Evolutionary conservation across 139 green algal genomes (phyloP).

Genomic region (Prasinococcaceae sp.): DNA sequence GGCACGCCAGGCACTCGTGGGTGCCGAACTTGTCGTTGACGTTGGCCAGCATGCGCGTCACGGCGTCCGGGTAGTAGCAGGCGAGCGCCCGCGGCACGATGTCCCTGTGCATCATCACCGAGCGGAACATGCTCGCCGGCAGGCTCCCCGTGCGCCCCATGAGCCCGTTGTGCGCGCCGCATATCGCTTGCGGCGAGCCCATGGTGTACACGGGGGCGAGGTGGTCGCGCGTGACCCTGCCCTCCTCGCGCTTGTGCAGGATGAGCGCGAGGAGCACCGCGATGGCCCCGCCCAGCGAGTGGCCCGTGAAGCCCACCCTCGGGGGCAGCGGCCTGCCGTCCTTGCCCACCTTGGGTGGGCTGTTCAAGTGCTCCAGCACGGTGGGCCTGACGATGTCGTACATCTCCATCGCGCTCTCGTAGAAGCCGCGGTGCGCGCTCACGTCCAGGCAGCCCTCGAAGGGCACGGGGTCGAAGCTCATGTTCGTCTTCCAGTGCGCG

Average conservation of each 20-base stretch:
- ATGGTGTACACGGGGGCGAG: slow-evolving; percentile 77
- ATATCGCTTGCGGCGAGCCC: slow-evolving; percentile 73
- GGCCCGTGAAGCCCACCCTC: slow-evolving; percentile 31
- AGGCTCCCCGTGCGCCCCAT: slow-evolving; percentile 28
- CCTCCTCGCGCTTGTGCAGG: slow-evolving; percentile 52
- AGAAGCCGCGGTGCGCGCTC: slow-evolving; percentile 85
- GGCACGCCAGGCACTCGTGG: slow-evolving; percentile 48
- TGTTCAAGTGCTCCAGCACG: slow-evolving; percentile 59
- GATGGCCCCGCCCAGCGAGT: slow-evolving; percentile 85
- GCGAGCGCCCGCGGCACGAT: slow-evolving; percentile 91
- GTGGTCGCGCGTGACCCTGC: slow-evolving; percentile 4
- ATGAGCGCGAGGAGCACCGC: slow-evolving; percentile 76
- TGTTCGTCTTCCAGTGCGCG: slow-evolving; percentile 63
- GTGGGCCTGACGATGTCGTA: slow-evolving; percentile 80
- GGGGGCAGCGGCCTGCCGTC: not conserved
- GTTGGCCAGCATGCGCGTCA: slow-evolving; percentile 52
- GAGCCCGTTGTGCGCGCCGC: slow-evolving; percentile 32
- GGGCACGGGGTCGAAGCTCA: slow-evolving; percentile 85
- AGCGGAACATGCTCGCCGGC: slow-evolving; percentile 42
- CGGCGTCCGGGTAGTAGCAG: slow-evolving; percentile 78
- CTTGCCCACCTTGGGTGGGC: not conserved
- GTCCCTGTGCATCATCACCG: slow-evolving; percentile 77
- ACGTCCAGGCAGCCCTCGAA: slow-evolving; percentile 72
- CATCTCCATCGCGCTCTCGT: slow-evolving; percentile 64
- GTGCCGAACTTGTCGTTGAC: slow-evolving; percentile 51